A percentile compares a stretch with the other conserved stretches of the same genome.
phyloP scores from a whole-genome alignment of 495 filamentous ascomycete genomes.

The Neohortaea acidophila region DNA sequence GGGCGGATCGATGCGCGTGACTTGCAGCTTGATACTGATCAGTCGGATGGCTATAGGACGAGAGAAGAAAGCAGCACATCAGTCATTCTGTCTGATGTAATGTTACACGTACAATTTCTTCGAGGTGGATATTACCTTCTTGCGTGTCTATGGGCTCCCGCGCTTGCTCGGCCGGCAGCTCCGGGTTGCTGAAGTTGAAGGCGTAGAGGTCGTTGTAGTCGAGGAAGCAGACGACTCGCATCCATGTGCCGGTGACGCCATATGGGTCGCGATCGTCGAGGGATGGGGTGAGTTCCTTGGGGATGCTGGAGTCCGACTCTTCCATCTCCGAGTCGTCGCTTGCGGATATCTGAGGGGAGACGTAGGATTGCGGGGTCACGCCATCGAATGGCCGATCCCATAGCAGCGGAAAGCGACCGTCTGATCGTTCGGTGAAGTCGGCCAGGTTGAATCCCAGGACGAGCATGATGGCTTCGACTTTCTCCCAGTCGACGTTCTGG shows the following conservation, averaged over 20 bases:
- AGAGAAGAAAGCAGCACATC: slow-evolving; percentile 3
- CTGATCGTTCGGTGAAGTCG: slow-evolving; percentile 29
- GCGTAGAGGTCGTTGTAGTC: slow-evolving; percentile 41
- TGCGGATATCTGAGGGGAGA: not conserved
- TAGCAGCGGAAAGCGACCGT: slow-evolving; percentile 29
- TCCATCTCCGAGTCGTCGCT: not conserved
- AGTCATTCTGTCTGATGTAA: not conserved
- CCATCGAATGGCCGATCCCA: slow-evolving; percentile 42
- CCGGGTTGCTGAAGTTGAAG: slow-evolving; percentile 39
- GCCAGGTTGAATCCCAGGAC: slow-evolving; percentile 41
- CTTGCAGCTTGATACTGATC: slow-evolving; percentile 45
- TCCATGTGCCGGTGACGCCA: slow-evolving; percentile 43
- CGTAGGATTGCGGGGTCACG: slow-evolving; percentile 26
- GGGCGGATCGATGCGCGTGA: slow-evolving; percentile 37
- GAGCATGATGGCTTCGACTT: slow-evolving; percentile 49
- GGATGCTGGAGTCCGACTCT: slow-evolving; percentile 2
- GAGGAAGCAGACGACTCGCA: slow-evolving; percentile 40
- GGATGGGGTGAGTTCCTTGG: slow-evolving; percentile 20
- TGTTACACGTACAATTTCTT: slow-evolving; percentile 14
- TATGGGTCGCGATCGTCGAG: slow-evolving; percentile 43
- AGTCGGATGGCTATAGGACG: slow-evolving; percentile 45
- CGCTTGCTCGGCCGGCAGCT: slow-evolving; percentile 26
- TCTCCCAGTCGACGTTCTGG: slow-evolving; percentile 50
- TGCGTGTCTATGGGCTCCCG: slow-evolving; percentile 33
- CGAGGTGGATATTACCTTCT: slow-evolving; percentile 22